Conservation (phyloP, 163 green algal genomes). For the Chloromonas sp. region DNA sequence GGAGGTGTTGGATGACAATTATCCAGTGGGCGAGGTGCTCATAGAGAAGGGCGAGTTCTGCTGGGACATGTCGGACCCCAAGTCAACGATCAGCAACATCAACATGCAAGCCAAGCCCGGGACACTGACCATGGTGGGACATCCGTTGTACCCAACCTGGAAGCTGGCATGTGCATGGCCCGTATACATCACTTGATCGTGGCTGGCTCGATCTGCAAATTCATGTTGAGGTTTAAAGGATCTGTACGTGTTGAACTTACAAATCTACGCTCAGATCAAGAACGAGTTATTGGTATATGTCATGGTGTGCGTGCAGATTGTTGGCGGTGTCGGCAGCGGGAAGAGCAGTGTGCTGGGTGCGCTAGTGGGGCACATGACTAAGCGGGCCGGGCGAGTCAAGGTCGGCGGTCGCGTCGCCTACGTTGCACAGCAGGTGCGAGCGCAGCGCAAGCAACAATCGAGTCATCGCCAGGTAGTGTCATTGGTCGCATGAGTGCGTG, state of each 20-base stretch:
- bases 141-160: not conserved
- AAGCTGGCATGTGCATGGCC: not conserved
- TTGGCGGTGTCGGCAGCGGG: constrained; percentile 67
- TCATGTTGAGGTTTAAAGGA: too few relatives aligned
- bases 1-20: not conserved
- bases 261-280: too few relatives aligned
- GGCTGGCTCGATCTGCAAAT: too few relatives aligned
- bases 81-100: constrained; percentile 30
- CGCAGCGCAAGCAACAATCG: too few relatives aligned
- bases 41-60: constrained; percentile 29
- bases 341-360: constrained; percentile 62
- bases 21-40: constrained; percentile 13
- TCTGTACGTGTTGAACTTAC: too few relatives aligned
- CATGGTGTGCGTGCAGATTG: constrained; percentile 21
- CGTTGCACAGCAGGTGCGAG: too few relatives aligned
- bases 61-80: constrained; percentile 27
- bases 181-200: too few relatives aligned
- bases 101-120: constrained; percentile 35
- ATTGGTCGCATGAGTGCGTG: too few relatives aligned
- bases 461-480: too few relatives aligned
- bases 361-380: constrained; percentile 44
- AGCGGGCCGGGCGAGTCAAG: constrained; percentile 5
- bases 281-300: too few relatives aligned
- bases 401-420: not conserved
- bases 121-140: constrained; percentile 40